Evolutionary conservation across 805 yeast species (phyloP).

Genomic region (Candida ovalis): DNA sequence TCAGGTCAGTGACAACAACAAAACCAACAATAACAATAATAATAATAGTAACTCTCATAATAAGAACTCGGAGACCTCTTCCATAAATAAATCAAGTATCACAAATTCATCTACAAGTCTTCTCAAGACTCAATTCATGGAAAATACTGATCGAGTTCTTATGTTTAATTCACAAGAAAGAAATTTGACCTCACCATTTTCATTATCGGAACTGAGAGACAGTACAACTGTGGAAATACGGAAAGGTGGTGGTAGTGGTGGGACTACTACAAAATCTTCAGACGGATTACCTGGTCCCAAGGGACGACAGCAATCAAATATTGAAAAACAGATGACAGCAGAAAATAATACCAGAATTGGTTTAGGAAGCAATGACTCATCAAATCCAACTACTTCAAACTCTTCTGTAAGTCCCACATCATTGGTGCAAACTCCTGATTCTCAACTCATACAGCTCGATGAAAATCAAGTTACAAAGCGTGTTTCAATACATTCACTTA

Average conservation of each 20-base stretch:
- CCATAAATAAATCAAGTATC: not conserved
- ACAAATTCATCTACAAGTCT: not conserved
- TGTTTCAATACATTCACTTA: not conserved
- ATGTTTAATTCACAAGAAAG: slow-evolving; percentile 27
- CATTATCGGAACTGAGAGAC: not conserved
- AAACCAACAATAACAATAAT: not conserved
- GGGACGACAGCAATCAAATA: not conserved
- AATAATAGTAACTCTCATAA: too few species aligned
- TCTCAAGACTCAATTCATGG: not conserved
- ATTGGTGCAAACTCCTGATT: not conserved
- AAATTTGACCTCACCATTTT: not conserved
- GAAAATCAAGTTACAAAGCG: not conserved
- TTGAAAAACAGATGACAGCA: not conserved
- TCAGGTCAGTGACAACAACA: slow-evolving; percentile 16
- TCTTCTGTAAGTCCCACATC: not conserved
- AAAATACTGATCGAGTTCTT: not conserved
- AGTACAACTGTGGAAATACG: not conserved
- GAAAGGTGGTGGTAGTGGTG: not conserved
- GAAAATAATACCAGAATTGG: not conserved
- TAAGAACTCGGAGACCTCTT: too few species aligned
- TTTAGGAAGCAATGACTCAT: not conserved
- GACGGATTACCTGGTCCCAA: too few species aligned
- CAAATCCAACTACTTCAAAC: not conserved
- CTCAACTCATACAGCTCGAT: not conserved
- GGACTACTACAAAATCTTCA: too few species aligned